phyloP scores from a whole-genome alignment of 1,139 yeast species.

The Zhuliangozyma parablackwelliae region DNA sequence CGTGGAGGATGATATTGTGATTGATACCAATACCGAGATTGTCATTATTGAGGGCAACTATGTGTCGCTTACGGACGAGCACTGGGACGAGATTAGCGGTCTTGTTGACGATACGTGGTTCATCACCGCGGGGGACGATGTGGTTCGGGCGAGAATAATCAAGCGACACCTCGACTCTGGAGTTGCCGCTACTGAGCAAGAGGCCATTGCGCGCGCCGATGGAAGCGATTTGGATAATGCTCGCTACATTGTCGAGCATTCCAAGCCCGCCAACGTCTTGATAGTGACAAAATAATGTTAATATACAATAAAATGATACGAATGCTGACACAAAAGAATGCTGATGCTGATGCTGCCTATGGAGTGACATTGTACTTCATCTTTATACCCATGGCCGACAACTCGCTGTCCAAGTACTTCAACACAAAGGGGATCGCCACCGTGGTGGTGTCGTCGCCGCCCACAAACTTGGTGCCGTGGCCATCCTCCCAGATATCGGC shows the following conservation, averaged over 20 bases:
- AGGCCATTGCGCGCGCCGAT: conserved; percentile 61
- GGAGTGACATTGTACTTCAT: conserved; percentile 82
- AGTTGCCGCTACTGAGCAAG: conserved; percentile 48
- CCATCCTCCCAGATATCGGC: conserved; percentile 98
- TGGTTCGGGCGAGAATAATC: conserved; percentile 58
- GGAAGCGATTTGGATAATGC: conserved; percentile 73
- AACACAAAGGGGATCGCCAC: conserved; percentile 96
- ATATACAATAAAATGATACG: not conserved
- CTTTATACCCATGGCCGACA: conserved; percentile 97
- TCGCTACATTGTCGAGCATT: conserved; percentile 42
- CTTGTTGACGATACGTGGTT: conserved; percentile 44
- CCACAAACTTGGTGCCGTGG: conserved; percentile 82
- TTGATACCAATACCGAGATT: conserved; percentile 42
- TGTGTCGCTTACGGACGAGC: conserved; percentile 43
- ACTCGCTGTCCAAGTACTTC: conserved; percentile 90
- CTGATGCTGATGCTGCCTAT: conserved; percentile 9
- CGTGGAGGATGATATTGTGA: conserved; percentile 42
- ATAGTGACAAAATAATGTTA: conserved; percentile 7
- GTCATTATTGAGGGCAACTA: conserved; percentile 67
- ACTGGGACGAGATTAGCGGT: conserved; percentile 45
- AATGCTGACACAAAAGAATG: not conserved
- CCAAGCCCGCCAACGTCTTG: conserved; percentile 21
- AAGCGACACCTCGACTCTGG: conserved; percentile 71
- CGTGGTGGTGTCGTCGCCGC: conserved; percentile 88
- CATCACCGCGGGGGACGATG: conserved; percentile 38